A percentile compares a stretch with the other conserved stretches of the same genome.
phyloP scores from a whole-genome alignment of 257 asterid genomes.

The Primulina tabacum region DNA sequence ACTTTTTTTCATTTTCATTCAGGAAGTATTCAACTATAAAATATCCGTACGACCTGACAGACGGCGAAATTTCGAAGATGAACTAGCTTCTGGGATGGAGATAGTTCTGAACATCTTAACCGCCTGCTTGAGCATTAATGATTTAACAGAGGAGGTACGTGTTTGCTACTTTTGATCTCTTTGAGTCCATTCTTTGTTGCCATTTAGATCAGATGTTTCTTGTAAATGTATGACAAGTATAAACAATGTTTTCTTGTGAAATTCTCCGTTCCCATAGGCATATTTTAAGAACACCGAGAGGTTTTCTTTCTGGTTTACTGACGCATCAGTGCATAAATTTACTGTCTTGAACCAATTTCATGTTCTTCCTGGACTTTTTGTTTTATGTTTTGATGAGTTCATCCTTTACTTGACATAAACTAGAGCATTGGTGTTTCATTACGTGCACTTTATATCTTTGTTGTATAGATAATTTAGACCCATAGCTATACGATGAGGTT shows the following conservation, averaged over 20 bases:
- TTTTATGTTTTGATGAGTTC: not conserved
- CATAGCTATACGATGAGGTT: not conserved
- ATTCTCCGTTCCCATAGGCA: not conserved
- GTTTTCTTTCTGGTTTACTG: not conserved
- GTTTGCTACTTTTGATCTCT: conserved; percentile 22
- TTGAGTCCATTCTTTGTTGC: conserved; percentile 4
- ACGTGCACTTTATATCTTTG: not conserved
- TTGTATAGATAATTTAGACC: not conserved
- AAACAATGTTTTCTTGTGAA: not conserved
- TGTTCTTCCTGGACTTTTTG: not conserved
- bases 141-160: conserved; percentile 78
- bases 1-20: conserved; percentile 27
- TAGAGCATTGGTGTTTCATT: not conserved
- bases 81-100: conserved; percentile 80
- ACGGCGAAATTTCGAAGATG: conserved; percentile 86
- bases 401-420: not conserved
- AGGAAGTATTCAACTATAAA: conserved; percentile 95
- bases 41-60: conserved; percentile 97
- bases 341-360: conserved; percentile 7
- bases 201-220: conserved; percentile 3
- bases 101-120: conserved; percentile 75
- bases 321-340: not conserved
- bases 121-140: conserved; percentile 79
- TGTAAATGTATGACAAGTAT: not conserved
- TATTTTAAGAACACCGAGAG: conserved; percentile 1